Percentiles rank a stretch among this genome's conserved stretches.
These are phyloP conservation scores for Pilasporangium apinafurcum DNA, from an alignment of 352 stramenopile genomes.

Conservation along the genomic window DNA sequence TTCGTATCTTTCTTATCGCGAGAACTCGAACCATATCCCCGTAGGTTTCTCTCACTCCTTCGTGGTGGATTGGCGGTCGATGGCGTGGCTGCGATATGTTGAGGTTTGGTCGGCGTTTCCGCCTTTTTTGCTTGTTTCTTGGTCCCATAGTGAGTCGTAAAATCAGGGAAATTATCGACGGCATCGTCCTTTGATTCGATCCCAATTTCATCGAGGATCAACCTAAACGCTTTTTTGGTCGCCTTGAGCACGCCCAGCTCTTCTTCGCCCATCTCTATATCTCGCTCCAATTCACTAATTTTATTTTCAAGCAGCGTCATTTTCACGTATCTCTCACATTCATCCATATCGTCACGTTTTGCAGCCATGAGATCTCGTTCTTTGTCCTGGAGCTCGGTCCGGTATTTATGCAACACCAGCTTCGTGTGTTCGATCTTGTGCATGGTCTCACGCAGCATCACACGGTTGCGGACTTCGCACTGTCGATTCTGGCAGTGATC, in stretches of 20 bases:
- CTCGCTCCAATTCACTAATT: conserved; percentile 54
- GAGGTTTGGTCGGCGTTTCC: conserved; percentile 10
- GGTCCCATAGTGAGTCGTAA: conserved; percentile 34
- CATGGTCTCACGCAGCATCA: conserved; percentile 68
- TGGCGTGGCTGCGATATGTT: conserved; percentile 1
- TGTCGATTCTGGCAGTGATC: conserved; percentile 57
- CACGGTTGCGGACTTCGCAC: conserved; percentile 66
- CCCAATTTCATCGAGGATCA: conserved; percentile 59
- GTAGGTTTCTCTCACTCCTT: conserved; percentile 12
- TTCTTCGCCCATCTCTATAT: conserved; percentile 43
- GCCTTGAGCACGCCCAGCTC: conserved; percentile 28
- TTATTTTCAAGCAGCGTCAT: conserved; percentile 39
- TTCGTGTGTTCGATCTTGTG: conserved; percentile 69
- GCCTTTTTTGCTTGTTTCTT: conserved; percentile 32
- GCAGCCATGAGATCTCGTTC: conserved; percentile 26
- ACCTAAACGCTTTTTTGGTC: conserved; percentile 53
- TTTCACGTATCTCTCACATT: conserved; percentile 26
- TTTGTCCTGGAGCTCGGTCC: conserved; percentile 28
- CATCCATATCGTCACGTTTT: conserved; percentile 12
- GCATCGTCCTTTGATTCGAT: conserved; percentile 47
- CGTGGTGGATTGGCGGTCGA: conserved; percentile 7
- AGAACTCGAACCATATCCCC: conserved; percentile 4
- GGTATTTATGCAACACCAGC: conserved; percentile 27
- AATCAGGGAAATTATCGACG: conserved; percentile 43
- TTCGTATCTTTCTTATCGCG: conserved; percentile 13